Evolutionary conservation across 2,329 filamentous ascomycete genomes (phyloP).

Genomic region (Beauveria sp.): DNA sequence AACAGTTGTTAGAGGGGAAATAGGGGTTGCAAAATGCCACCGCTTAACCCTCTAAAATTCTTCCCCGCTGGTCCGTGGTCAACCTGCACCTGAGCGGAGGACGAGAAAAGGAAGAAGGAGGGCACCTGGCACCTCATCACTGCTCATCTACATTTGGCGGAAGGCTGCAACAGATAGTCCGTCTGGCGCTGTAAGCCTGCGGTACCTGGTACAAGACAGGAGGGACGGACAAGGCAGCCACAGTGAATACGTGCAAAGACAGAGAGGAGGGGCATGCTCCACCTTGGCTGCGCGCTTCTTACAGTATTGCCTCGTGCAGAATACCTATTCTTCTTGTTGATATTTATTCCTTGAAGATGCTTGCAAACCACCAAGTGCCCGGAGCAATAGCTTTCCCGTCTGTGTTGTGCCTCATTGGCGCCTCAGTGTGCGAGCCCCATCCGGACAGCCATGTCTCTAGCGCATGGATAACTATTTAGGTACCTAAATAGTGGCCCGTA

Average conservation of each 20-base stretch:
- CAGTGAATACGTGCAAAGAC: neutral
- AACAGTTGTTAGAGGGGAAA: neutral
- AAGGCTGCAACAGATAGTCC: neutral
- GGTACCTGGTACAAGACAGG: neutral
- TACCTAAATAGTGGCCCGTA: neutral
- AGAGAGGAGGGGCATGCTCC: neutral
- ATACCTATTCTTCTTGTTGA: neutral
- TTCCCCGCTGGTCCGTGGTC: neutral
- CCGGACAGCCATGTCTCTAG: too few species aligned
- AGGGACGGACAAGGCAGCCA: neutral
- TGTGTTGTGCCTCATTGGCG: neutral
- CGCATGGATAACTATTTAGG: too few species aligned
- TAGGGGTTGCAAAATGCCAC: neutral
- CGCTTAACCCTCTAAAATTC: neutral
- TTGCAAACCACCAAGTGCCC: neutral
- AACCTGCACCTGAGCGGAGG: neutral
- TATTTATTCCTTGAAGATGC: neutral
- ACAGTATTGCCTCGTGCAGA: neutral
- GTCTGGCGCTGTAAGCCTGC: neutral
- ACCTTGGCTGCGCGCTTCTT: neutral
- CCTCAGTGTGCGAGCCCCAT: neutral
- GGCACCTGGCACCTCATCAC: too few species aligned
- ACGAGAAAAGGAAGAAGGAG: too few species aligned
- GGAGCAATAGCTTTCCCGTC: neutral
- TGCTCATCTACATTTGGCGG: neutral